Percentiles rank a stretch among this genome's conserved stretches.
phyloP scores from a whole-genome alignment of 2,329 filamentous ascomycete genomes.

The Fusarium begoniae region DNA sequence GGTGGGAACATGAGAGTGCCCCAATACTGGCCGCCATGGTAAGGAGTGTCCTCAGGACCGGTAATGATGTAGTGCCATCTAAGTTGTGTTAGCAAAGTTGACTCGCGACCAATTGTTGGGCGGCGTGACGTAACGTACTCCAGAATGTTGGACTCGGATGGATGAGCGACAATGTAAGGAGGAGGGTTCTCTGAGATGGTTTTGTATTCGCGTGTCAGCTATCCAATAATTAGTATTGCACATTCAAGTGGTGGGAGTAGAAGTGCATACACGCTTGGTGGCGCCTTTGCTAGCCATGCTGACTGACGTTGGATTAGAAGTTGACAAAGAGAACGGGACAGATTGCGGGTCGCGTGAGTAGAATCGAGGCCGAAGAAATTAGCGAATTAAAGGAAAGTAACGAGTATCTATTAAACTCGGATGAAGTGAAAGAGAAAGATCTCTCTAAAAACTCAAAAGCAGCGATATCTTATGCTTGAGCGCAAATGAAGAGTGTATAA shows the following conservation, averaged over 20 bases:
- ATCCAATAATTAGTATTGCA: conserved; percentile 35
- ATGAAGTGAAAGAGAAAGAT: background rate
- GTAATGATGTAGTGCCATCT: conserved; percentile 97
- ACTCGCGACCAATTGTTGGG: background rate
- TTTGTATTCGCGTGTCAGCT: conserved; percentile 72
- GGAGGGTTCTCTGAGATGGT: conserved; percentile 77
- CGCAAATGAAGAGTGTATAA: conserved; percentile 22
- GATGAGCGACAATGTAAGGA: conserved; percentile 88
- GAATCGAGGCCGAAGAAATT: background rate
- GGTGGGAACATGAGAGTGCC: conserved; percentile 94
- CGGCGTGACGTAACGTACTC: conserved; percentile 65
- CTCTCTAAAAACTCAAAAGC: background rate
- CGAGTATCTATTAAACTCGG: background rate
- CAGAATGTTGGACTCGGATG: conserved; percentile 89
- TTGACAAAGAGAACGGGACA: conserved; percentile 36
- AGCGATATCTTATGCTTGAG: conserved; percentile 12
- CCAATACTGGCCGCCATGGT: conserved; percentile 97
- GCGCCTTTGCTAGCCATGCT: conserved; percentile 77
- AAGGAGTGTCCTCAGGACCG: conserved; percentile 92
- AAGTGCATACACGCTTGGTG: conserved; percentile 70
- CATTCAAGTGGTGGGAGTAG: background rate
- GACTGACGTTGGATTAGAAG: background rate
- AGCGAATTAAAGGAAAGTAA: conserved; percentile 8
- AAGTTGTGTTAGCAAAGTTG: conserved; percentile 23
- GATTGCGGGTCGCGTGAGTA: conserved; percentile 40